Evolutionary conservation across 1,284 basidiomycete genomes (phyloP).

Genomic region (Laetiporus sulphureus): DNA sequence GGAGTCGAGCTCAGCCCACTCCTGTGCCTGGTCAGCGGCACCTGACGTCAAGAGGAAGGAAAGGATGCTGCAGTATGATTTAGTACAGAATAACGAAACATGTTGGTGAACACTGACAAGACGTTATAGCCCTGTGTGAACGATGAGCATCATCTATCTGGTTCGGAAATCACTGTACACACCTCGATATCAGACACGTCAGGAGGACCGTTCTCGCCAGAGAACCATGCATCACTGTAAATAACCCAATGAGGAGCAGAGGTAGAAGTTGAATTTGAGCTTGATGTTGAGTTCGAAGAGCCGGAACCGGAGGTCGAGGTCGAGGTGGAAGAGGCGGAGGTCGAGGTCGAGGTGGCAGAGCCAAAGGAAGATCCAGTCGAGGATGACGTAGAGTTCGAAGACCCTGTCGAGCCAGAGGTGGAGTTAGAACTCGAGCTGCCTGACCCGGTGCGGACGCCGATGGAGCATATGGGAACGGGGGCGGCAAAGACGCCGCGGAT

Average conservation of each 20-base stretch:
- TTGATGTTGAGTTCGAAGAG: constrained; percentile 11
- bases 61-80: constrained; percentile 25
- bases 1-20: constrained; percentile 32
- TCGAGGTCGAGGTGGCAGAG: not conserved
- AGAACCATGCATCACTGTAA: constrained; percentile 35
- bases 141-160: not conserved
- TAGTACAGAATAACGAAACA: not conserved
- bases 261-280: constrained; percentile 4
- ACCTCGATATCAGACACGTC: constrained; percentile 30
- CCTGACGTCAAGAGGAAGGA: constrained; percentile 39
- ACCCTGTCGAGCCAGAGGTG: not conserved
- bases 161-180: constrained; percentile 8
- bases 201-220: constrained; percentile 32
- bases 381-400: not conserved
- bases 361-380: not conserved
- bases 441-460: constrained; percentile 1
- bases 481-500: constrained; percentile 8
- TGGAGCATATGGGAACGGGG: constrained; percentile 6
- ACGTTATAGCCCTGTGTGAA: constrained; percentile 38
- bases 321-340: constrained; percentile 2
- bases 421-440: not conserved
- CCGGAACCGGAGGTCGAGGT: constrained; percentile 12
- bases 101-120: constrained; percentile 29
- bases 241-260: constrained; percentile 36
- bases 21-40: constrained; percentile 36